Conservation (phyloP, 2,329 filamentous ascomycete species). For the Aspergillus eucalypticola region DNA sequence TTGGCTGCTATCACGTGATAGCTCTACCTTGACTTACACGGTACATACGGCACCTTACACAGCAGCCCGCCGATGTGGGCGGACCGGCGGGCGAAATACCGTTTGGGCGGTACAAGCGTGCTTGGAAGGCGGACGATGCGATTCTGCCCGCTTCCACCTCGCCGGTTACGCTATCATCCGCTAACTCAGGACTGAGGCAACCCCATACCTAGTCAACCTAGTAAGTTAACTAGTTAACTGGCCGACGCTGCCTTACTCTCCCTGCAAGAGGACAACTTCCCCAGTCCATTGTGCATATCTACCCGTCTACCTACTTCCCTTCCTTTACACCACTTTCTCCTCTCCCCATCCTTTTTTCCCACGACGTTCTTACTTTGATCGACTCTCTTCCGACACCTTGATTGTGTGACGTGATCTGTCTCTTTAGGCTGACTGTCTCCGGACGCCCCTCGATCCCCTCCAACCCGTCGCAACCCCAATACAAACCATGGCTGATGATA, state of each 20-base stretch:
- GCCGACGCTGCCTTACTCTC: background rate
- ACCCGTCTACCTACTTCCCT: background rate
- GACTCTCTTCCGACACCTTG: background rate
- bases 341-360: background rate
- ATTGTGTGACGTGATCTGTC: slow-evolving; percentile 15
- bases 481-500: slow-evolving; percentile 44
- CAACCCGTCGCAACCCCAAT: slow-evolving; percentile 5
- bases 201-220: background rate
- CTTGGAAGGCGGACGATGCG: slow-evolving; percentile 29
- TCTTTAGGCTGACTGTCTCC: slow-evolving; percentile 6
- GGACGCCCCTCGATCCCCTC: slow-evolving; percentile 11
- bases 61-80: background rate
- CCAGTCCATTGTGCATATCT: background rate
- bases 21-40: background rate
- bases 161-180: slow-evolving; percentile 14
- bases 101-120: background rate
- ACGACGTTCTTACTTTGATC: background rate
- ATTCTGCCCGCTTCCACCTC: slow-evolving; percentile 41
- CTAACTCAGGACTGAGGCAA: background rate
- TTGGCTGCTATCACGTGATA: slow-evolving; percentile 23
- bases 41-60: background rate
- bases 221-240: too few species aligned
- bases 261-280: slow-evolving; percentile 3
- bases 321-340: background rate
- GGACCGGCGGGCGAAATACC: background rate